Conservation (phyloP, 106 monocot species). For the Amphibolis antarctica region DNA sequence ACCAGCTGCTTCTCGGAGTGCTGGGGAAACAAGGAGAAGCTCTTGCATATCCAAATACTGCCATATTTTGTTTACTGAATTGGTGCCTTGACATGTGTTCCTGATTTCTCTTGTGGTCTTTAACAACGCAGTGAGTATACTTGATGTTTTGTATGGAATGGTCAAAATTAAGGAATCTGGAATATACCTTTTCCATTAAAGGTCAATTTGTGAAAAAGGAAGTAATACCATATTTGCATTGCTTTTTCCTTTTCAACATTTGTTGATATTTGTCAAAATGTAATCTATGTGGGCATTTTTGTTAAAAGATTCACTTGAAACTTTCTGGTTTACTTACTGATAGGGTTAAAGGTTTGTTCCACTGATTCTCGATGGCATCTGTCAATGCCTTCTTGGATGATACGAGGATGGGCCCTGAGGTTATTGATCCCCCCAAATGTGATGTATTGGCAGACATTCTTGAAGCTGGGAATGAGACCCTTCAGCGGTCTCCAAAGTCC, state of each 20-base stretch:
- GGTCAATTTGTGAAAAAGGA: too few relatives aligned
- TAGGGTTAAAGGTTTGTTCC: not conserved
- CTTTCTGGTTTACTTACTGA: not conserved
- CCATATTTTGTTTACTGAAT: not conserved
- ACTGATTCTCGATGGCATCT: constrained; percentile 40
- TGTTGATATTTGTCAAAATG: not conserved
- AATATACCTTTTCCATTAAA: too few relatives aligned
- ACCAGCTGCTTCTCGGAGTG: too few relatives aligned
- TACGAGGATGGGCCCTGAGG: constrained; percentile 38
- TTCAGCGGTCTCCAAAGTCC: constrained; percentile 55
- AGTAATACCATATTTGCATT: too few relatives aligned
- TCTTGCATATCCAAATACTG: not conserved
- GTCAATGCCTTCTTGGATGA: constrained; percentile 53
- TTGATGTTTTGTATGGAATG: not conserved
- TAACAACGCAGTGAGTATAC: not conserved
- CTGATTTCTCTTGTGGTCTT: not conserved
- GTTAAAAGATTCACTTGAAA: not conserved
- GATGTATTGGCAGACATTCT: constrained; percentile 36
- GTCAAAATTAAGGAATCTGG: not conserved
- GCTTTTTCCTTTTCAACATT: too few relatives aligned
- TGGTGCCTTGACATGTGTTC: not conserved
- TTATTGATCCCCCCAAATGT: constrained; percentile 42
- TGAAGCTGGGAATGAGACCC: constrained; percentile 45
- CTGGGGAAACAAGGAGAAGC: not conserved
- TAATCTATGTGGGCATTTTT: not conserved